Conservation (phyloP, 2,329 filamentous ascomycete species). For the Pseudogymnoascus sp. region DNA sequence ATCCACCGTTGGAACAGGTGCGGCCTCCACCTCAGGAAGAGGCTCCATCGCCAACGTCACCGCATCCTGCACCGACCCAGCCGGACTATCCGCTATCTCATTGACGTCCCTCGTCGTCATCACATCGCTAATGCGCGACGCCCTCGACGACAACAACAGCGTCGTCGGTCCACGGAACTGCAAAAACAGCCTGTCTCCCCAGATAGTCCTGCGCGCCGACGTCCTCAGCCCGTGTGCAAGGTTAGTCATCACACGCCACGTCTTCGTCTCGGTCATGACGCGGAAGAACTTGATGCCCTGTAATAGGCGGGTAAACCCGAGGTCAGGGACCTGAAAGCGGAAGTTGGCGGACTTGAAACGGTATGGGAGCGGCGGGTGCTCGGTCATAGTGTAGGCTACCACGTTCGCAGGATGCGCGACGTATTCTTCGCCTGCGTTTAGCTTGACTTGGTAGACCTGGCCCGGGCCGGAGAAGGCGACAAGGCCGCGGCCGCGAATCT, state of each 20-base stretch:
- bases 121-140: conserved; percentile 67
- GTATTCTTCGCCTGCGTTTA: conserved; percentile 80
- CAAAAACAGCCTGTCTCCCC: conserved; percentile 88
- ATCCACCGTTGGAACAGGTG: conserved; percentile 28
- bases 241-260: conserved; percentile 64
- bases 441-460: conserved; percentile 77
- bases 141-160: conserved; percentile 82
- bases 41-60: conserved; percentile 41
- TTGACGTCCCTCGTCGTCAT: conserved; percentile 74
- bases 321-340: conserved; percentile 67
- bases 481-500: conserved; percentile 80
- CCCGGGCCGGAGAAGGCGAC: conserved; percentile 79
- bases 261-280: conserved; percentile 61
- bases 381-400: conserved; percentile 76
- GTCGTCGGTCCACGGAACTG: conserved; percentile 83
- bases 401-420: conserved; percentile 87
- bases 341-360: conserved; percentile 72
- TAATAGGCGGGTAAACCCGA: conserved; percentile 56
- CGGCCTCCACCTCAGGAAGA: conserved; percentile 25
- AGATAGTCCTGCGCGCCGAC: conserved; percentile 72
- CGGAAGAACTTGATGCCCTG: conserved; percentile 67
- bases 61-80: conserved; percentile 60
- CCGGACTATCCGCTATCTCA: conserved; percentile 77
- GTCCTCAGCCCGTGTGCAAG: conserved; percentile 65
- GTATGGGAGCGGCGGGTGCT: conserved; percentile 71